Base-by-base conservation (phyloP, 2,329 filamentous ascomycete species). In the Fusarium nelsonii region DNA sequence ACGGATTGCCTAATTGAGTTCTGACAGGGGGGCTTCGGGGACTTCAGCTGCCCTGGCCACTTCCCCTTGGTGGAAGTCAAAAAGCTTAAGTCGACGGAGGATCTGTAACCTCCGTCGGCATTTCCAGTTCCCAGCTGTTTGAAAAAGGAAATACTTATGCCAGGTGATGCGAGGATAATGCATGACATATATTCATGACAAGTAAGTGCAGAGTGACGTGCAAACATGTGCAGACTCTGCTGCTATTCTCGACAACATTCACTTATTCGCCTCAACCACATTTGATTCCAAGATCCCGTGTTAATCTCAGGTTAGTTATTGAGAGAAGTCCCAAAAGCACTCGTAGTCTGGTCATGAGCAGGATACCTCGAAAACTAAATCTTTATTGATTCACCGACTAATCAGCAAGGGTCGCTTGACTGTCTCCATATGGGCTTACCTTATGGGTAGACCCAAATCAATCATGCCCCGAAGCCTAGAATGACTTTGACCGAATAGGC, bases 1-100 rank as follows among this genome's bases (percentile, higher is more conserved):
- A 74, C 72, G 71, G 54, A 64, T 71, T 73, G 50, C 72, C 70
- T 48, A 50, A 65, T 70, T 30, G 15, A 57, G 70, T 57, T 30
- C 10, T 11, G 33, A 8, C 52, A 48, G 33, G 43, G 46, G 33
- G 43, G 41, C 16, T 23, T 33, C 23, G 6, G 23, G 30, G 23
- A n/a, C 9, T 30, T 14, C 26, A 26, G 36, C 12, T 54, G 23
- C 23, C 23, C 23, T 23, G 23, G 20, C 34, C 36, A 57, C 50
- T 63, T 63, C 32, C 20, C 28, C 23, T 23, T 32, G 15, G 16
- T 12, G 6, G 4, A 44, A 43, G 46, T 8, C 4, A 28, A 50
- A 39, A 50, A 18, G 33, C 34, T 34, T 1, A 33, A 30, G 39
- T 62, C 16, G 23, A n/a, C 14, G 39, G 34, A 48, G 57, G 33